Conservation (phyloP, 2,329 filamentous ascomycete species). For the Sclerotinia spermophila region DNA sequence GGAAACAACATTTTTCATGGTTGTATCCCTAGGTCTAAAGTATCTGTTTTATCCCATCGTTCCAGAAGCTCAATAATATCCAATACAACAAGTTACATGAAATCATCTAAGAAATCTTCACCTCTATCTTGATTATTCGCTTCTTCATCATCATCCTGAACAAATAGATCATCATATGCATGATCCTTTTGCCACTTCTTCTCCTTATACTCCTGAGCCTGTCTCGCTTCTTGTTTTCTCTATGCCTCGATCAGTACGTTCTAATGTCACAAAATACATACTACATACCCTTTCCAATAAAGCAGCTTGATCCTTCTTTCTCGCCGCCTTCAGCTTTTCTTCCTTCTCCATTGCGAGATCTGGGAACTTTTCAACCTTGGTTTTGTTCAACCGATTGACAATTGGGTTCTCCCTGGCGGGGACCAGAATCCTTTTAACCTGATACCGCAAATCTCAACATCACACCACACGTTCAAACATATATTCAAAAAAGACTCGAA, state of each 20-base stretch:
- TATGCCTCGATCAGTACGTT: conserved; percentile 35
- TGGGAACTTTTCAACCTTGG: conserved; percentile 81
- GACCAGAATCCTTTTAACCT: conserved; percentile 81
- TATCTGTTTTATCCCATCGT: neutral
- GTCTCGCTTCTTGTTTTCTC: conserved; percentile 71
- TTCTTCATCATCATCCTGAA: conserved; percentile 65
- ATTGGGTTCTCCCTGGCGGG: conserved; percentile 79
- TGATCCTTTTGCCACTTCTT: conserved; percentile 96
- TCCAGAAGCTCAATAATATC: neutral
- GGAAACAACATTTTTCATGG: neutral
- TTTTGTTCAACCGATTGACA: conserved; percentile 98
- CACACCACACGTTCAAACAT: neutral
- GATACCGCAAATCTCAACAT: conserved; percentile 1
- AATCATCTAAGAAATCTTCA: conserved; percentile 81
- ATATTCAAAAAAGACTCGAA: neutral
- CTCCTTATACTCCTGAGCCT: conserved; percentile 78
- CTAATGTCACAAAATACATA: neutral
- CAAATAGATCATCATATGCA: conserved; percentile 90
- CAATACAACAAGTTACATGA: conserved; percentile 61
- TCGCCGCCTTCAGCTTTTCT: conserved; percentile 65
- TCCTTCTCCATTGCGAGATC: conserved; percentile 82
- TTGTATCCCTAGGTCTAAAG: no score
- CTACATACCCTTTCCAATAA: conserved; percentile 56
- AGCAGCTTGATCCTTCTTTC: conserved; percentile 65
- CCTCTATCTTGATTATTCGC: conserved; percentile 83